Base-by-base conservation (phyloP, 371 early-diverging fungal genomes). In the Mucor velutinosus region DNA sequence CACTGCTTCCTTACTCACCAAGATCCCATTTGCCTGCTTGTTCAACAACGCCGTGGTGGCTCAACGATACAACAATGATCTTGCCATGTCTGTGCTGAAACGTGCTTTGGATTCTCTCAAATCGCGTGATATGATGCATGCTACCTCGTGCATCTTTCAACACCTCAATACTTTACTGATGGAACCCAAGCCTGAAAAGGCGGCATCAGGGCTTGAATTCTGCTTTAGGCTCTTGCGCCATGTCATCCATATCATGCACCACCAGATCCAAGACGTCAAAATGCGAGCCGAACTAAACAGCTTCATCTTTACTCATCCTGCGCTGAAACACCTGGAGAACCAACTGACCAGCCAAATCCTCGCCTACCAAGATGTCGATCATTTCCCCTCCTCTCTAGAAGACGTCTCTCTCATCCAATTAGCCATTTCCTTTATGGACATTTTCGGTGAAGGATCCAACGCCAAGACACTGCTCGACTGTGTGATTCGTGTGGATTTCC, bases 21-120 rank as follows among this genome's bases (percentile, higher is more conserved):
- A 69, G 1, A 63, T 86, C 8, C 75, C 85, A 5, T 86, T 85
- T 58, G 51, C 60, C 11, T 51, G 58, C 0, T 59, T 85, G 2
- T 78, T 86, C 41, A 60, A 66, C 25, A 85, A 84, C 21, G 39
- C 70, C 4, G 32, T 64, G 8, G 10, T 71, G 30, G 25, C 62
- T 61, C 53, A 49, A 59, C 7, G 64, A 39, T n/a, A 65, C 70
- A 17, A 59, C 49, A 7, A 79, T 12, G 51, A 21, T 14, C n/a
- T 71, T n/a, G 73, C 77, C 3, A 33, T 65, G 14, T 30, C 43
- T 17, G 62, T 75, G 5, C 32, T 83, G 58, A 75, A 59, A 23
- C 53, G 67, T 21, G 43, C 79, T 17, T 39, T 82, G 29, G 58
- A 69, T 7, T 30, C 39, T n/a, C 59, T 79, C 25, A 78, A 73